Conservation (phyloP, 1,284 basidiomycete genomes). For the Melampsora larici-populina region DNA sequence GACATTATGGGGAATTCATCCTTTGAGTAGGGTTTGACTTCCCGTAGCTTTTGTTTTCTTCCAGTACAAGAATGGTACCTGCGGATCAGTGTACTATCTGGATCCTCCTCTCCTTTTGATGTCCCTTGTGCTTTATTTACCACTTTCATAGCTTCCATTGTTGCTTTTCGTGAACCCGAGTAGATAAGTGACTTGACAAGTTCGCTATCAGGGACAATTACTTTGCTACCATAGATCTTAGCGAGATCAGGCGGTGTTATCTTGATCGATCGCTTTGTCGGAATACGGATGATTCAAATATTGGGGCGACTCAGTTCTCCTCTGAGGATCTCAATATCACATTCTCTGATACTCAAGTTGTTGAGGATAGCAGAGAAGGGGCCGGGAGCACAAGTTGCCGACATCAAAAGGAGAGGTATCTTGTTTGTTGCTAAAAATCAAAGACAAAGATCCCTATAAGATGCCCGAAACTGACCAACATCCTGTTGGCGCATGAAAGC, state of each 20-base stretch:
- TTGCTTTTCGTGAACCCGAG: background rate
- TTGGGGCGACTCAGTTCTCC: background rate
- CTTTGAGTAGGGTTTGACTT: background rate
- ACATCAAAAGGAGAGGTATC: no score
- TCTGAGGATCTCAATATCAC: background rate
- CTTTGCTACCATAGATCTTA: background rate
- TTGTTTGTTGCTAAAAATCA: no score
- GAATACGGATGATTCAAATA: background rate
- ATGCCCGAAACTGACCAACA: background rate
- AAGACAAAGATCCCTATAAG: background rate
- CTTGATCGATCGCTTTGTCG: background rate
- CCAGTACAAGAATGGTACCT: no score
- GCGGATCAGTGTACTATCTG: background rate
- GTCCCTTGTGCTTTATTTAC: background rate
- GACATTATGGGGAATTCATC: no score
- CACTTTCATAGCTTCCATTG: background rate
- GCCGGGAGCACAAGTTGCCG: slow-evolving; percentile 5
- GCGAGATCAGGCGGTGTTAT: background rate
- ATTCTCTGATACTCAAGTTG: background rate
- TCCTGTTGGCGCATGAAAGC: no score
- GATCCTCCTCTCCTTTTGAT: background rate
- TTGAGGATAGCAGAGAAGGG: background rate
- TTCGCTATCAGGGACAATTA: background rate
- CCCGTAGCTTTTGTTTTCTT: background rate
- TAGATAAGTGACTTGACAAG: background rate